Evolutionary conservation across 495 filamentous ascomycete genomes (phyloP), one percentile per base, ranked within the genome.

Genomic region (Filosporella fistucella): DNA sequence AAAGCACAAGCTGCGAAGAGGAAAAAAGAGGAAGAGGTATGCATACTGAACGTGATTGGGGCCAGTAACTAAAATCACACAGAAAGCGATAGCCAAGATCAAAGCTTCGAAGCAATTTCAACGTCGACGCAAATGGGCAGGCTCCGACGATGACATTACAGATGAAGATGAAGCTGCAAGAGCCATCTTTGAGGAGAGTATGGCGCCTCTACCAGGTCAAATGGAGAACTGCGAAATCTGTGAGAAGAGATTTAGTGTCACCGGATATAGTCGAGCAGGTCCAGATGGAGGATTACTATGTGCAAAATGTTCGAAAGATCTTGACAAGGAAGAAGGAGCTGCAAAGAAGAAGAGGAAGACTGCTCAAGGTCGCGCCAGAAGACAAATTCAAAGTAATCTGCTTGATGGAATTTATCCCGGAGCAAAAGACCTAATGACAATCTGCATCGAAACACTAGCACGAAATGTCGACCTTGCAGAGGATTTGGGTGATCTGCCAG

Each of bases 221-320:
- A 77, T 89, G 50, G 88, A 84, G 22, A 91, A 95, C 55, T 98
- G 93, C 56, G 89, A 87, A 36, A 66, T 77, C 6, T 98, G 93
- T 60, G 73, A 78, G 18, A 91, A 88, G 57, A 82, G 93, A 20
- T 98, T 98, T 59, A 96, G 89, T 0, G 93, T 98, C 22, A 96
- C 93, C 0, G 69, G 89, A 1, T 98, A 98, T 61, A 86, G 82
- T 53, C 86, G 88, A 55, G 75, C 80, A n/a, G 86, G 85, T 12
- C 84, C 86, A 1, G 72, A 84, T 14, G 90, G 90, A 1, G 91
- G 90, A 14, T 67, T 98, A 16, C 72, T 98, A 11, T 98, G 93
- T 63, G 69, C 69, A 1, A 82, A 85, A 41, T 98, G 93, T 58
- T 86, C 90, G n/a, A 91, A 84, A 56, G 81, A 87, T 32, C 67